A percentile compares a stretch with the other conserved stretches of the same genome.
Evolutionary conservation across 2,329 filamentous ascomycete species (phyloP).

Genomic region (Aspergillus udagawae): DNA sequence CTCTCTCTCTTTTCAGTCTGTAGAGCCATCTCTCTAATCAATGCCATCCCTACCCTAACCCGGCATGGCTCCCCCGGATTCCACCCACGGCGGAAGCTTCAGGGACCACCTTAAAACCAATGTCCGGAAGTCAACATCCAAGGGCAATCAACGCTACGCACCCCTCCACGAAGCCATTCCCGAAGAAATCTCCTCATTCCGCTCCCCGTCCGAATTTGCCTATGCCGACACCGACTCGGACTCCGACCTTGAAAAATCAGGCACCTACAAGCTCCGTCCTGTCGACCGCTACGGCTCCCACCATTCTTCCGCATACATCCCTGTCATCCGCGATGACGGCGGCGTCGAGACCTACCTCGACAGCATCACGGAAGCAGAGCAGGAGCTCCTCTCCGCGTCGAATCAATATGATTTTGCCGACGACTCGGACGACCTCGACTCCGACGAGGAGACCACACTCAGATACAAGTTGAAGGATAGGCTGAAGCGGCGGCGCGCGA

Average conservation of each 20-base stretch:
- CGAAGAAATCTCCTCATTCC: conserved; percentile 11
- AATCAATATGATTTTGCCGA: conserved; percentile 15
- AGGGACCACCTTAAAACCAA: not conserved
- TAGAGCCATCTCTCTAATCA: not conserved
- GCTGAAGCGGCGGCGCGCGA: conserved; percentile 1
- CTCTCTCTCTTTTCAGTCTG: not conserved
- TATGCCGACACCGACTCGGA: conserved; percentile 2
- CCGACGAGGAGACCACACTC: conserved; percentile 4
- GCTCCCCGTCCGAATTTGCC: not conserved
- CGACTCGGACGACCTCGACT: conserved; percentile 10
- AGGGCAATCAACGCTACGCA: conserved; percentile 10
- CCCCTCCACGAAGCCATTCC: conserved; percentile 16
- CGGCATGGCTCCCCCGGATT: conserved; percentile 1
- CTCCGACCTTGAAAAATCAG: conserved; percentile 8
- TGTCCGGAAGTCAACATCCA: not conserved
- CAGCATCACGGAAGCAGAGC: conserved; percentile 21
- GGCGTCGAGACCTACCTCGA: conserved; percentile 22
- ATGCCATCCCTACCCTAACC: not conserved
- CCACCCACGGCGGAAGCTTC: conserved; percentile 3
- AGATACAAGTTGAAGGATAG: conserved; percentile 2
- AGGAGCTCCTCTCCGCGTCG: conserved; percentile 17
- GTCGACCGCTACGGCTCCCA: conserved; percentile 6
- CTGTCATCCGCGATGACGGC: conserved; percentile 14
- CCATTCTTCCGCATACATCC: conserved; percentile 10
- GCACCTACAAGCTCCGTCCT: conserved; percentile 11